Evolutionary conservation across 371 early-diverging fungal genomes (phyloP).

Genomic region (Zopfochytrium polystomum): DNA sequence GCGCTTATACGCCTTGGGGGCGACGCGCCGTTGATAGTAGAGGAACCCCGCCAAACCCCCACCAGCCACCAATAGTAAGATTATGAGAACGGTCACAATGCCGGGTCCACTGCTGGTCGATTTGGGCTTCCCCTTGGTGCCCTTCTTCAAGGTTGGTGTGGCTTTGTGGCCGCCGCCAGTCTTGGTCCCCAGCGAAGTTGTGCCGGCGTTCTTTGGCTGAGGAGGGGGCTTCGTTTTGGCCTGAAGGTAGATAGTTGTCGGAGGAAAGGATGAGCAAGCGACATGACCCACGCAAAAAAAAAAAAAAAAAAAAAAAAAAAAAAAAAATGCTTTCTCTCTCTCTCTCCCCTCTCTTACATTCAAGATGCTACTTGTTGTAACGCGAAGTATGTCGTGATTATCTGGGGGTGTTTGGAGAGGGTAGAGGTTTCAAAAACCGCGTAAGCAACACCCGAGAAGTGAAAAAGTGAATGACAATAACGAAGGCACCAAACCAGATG

Average conservation of each 20-base stretch:
- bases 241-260: background rate
- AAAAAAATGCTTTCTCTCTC: background rate
- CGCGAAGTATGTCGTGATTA: constrained; percentile 75
- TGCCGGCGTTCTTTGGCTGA: background rate
- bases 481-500: constrained; percentile 51
- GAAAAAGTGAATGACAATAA: background rate
- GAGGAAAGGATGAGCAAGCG: background rate
- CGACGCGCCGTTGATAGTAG: constrained; percentile 58
- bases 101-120: background rate
- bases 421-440: background rate
- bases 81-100: constrained; percentile 52
- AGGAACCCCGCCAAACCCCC: constrained; percentile 52
- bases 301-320: too few species aligned
- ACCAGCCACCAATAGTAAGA: constrained; percentile 52
- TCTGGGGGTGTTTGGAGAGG: constrained; percentile 44
- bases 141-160: background rate
- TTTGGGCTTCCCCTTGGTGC: background rate
- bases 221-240: constrained; percentile 2
- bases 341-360: constrained; percentile 14
- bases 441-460: background rate
- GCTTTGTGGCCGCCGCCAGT: background rate
- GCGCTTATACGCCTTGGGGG: constrained; percentile 58
- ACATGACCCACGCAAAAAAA: too few species aligned
- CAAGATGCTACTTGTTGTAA: constrained; percentile 43
- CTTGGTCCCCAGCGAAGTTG: background rate